phyloP scores from a whole-genome alignment of 768 basidiomycete species.

The Hericium rajendrae region DNA sequence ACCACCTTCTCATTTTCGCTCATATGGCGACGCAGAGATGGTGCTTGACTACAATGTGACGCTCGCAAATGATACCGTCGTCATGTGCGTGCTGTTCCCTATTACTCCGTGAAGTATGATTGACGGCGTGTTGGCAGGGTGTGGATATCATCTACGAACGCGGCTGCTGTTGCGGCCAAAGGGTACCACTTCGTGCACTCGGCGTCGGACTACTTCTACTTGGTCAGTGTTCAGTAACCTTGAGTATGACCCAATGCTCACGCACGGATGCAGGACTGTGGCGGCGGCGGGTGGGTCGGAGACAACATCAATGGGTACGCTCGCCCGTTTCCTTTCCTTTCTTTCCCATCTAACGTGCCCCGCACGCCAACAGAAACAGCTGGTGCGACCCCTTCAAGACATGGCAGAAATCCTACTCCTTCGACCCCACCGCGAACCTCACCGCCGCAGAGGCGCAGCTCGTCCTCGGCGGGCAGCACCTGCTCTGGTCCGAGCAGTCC shows the following conservation, averaged over 20 bases:
- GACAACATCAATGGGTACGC: neutral
- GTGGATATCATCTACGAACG: slow-evolving; percentile 63
- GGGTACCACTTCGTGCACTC: slow-evolving; percentile 59
- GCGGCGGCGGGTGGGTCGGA: slow-evolving; percentile 1
- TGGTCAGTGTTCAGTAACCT: slow-evolving; percentile 26
- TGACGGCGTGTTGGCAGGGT: slow-evolving; percentile 42
- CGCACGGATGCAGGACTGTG: neutral
- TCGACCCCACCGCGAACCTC: slow-evolving; percentile 26
- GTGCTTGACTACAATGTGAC: slow-evolving; percentile 28
- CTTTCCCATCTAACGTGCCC: neutral
- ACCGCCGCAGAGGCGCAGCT: slow-evolving; percentile 15
- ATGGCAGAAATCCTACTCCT: slow-evolving; percentile 28
- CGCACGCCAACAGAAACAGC: slow-evolving; percentile 3
- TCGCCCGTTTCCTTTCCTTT: neutral
- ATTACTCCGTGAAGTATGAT: slow-evolving; percentile 45
- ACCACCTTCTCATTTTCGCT: neutral
- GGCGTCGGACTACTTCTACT: slow-evolving; percentile 70
- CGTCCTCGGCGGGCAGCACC: slow-evolving; percentile 26
- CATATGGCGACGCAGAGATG: slow-evolving; percentile 17
- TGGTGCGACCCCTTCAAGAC: slow-evolving; percentile 29
- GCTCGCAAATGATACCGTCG: slow-evolving; percentile 23
- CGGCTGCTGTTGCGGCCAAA: slow-evolving; percentile 45
- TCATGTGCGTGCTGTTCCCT: slow-evolving; percentile 2
- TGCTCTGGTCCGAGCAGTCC: slow-evolving; percentile 30
- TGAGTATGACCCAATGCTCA: neutral